Percentiles rank a stretch among this genome's conserved stretches.
These are phyloP conservation scores for Hygrophila difformis DNA, from an alignment of 257 asterid species.

Conservation along the genomic window DNA sequence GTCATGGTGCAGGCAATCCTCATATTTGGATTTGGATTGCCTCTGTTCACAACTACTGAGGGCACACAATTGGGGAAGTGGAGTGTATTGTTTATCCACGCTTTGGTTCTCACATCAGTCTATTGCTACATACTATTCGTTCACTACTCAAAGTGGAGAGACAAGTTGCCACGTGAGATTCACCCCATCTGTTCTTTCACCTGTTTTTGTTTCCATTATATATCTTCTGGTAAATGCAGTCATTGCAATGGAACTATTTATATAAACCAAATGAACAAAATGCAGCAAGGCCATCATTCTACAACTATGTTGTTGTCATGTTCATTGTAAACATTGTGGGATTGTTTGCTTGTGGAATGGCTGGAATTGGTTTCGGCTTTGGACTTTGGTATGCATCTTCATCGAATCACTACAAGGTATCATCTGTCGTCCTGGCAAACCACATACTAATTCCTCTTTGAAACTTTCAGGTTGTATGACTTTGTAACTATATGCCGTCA, in stretches of 20 bases:
- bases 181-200: neutral
- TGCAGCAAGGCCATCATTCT: constrained; percentile 88
- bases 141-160: constrained; percentile 95
- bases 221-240: constrained; percentile 6
- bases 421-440: too few species aligned
- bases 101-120: constrained; percentile 47
- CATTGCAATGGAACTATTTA: constrained; percentile 2
- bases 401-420: too few species aligned
- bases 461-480: too few species aligned
- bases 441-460: too few species aligned
- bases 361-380: constrained; percentile 54
- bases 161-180: constrained; percentile 80
- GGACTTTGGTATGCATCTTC: constrained; percentile 94
- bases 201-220: neutral
- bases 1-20: constrained; percentile 46
- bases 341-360: constrained; percentile 56
- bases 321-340: constrained; percentile 37
- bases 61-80: constrained; percentile 63
- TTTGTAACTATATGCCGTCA: too few species aligned
- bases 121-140: constrained; percentile 77
- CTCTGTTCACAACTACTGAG: constrained; percentile 44
- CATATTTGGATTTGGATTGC: constrained; percentile 70
- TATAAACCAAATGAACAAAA: constrained; percentile 4
- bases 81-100: constrained; percentile 48
- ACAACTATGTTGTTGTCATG: constrained; percentile 77